Percentiles rank a stretch among this genome's conserved stretches.
These are phyloP conservation scores for Eudorina sp. DNA, from an alignment of 139 green algal species.

Conservation along the genomic window DNA sequence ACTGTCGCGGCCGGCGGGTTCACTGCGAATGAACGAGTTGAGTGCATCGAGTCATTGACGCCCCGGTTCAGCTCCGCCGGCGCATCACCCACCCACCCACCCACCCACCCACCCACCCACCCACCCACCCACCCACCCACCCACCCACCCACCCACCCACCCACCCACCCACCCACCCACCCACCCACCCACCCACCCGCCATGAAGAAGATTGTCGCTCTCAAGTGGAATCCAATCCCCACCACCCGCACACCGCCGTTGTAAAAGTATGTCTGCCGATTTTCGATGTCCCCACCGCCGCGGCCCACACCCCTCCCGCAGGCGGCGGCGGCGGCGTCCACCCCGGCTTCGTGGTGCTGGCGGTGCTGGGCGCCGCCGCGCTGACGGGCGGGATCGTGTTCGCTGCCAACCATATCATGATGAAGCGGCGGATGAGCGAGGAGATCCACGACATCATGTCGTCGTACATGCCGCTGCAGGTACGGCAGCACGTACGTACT, in stretches of 20 bases:
- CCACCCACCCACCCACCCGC: neutral
- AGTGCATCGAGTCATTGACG: neutral
- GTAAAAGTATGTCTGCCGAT: too few relatives aligned
- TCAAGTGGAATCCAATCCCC: neutral
- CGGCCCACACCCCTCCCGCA: neutral
- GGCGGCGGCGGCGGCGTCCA: constrained; percentile 39
- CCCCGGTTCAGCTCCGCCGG: too few relatives aligned
- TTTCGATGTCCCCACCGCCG: too few relatives aligned
- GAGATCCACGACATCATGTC: constrained; percentile 86
- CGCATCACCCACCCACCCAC: too few relatives aligned
- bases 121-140: too few relatives aligned
- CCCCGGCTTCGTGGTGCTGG: constrained; percentile 55
- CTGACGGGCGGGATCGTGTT: constrained; percentile 57
- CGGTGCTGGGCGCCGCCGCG: constrained; percentile 53
- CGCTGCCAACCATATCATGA: constrained; percentile 61
- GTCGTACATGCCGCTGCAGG: constrained; percentile 84
- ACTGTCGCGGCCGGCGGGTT: neutral
- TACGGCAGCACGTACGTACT: too few relatives aligned
- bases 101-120: neutral
- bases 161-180: neutral
- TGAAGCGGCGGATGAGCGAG: constrained; percentile 67
- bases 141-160: too few relatives aligned
- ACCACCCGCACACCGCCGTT: neutral
- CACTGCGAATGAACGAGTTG: neutral
- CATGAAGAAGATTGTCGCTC: neutral